Base-by-base conservation (phyloP, 768 basidiomycete species). In the Tricholoma matsutake region DNA sequence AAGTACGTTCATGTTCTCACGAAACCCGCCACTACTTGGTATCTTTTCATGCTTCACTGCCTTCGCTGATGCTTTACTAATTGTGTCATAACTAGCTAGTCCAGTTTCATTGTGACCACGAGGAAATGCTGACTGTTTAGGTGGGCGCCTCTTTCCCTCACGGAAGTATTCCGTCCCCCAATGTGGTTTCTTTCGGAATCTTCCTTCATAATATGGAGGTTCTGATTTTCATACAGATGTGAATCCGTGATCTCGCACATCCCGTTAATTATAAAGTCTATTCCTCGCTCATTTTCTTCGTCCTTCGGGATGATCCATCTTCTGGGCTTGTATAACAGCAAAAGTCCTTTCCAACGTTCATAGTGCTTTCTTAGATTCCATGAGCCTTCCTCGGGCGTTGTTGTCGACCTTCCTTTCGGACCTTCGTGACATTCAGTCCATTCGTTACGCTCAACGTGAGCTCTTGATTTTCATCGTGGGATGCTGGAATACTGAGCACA, bases 381-480 rank as follows among this genome's bases (percentile, higher is more conserved):
- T 52, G 51, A n/a, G 29, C n/a, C 51, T 52, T 16, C 29, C 31
- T 9, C 16, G 16, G 3, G 28, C 7, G 8, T n/a, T 52, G 7
- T 8, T 52, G 18, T 52, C 51, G 7, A 10, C 16, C 14, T 47
- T 75, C 34, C 11, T 67, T 13, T 66, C 66, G 31, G 76, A 61
- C 20, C 63, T 80, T 10, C 63, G 67, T 18, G 76, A 79, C 66
- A 71, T 81, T 29, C 73, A 79, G 66, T 64, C 74, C 22, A 77
- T 74, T 32, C 75, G 78, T 29, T 83, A 76, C 64, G 68, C 80
- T n/a, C 74, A 79, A 61, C 65, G 81, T 82, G 67, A 65, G 79
- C 67, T 31, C 20, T 52, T 39, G 18, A 35, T 56, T 14, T 53
- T 2, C 18, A 18, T 37, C 14, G 37, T 47, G 10, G 31, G 47